Conservation (phyloP, 495 filamentous ascomycete species). For the Aspergillus heteromorphus region DNA sequence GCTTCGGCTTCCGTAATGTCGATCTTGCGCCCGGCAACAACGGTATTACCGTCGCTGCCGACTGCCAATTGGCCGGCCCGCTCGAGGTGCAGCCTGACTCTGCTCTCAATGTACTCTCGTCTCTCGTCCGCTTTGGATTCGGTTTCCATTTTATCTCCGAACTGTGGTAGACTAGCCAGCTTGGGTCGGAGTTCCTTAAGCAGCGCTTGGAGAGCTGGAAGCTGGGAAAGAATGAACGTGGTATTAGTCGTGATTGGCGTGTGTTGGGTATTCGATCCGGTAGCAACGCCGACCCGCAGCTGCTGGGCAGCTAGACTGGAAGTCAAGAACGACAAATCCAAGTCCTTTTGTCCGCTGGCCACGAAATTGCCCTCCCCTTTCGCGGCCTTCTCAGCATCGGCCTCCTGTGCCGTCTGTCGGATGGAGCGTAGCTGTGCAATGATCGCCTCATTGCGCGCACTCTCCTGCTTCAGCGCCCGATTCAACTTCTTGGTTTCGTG, state of each 20-base stretch:
- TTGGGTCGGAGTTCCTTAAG: conserved; percentile 58
- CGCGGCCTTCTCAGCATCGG: conserved; percentile 24
- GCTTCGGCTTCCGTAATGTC: conserved; percentile 42
- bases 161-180: conserved; percentile 45
- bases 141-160: conserved; percentile 25
- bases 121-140: conserved; percentile 50
- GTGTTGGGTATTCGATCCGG: conserved; percentile 31
- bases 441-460: conserved; percentile 66
- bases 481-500: conserved; percentile 79
- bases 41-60: conserved; percentile 32
- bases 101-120: conserved; percentile 70
- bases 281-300: conserved; percentile 39
- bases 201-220: conserved; percentile 67
- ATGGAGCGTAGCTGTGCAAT: conserved; percentile 61
- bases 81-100: conserved; percentile 47
- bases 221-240: conserved; percentile 73
- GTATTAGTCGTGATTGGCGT: conserved; percentile 65
- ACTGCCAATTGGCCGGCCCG: conserved; percentile 38
- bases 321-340: conserved; percentile 51
- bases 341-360: conserved; percentile 12
- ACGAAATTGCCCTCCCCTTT: conserved; percentile 17
- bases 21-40: conserved; percentile 38
- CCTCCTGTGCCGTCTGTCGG: conserved; percentile 27
- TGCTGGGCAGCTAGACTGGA: conserved; percentile 38
- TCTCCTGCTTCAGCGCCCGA: conserved; percentile 65